Percentiles rank a stretch among this genome's conserved stretches.
phyloP scores from a whole-genome alignment of 176 grass and related monocot genomes.

The Eremochloa ophiuroides region DNA sequence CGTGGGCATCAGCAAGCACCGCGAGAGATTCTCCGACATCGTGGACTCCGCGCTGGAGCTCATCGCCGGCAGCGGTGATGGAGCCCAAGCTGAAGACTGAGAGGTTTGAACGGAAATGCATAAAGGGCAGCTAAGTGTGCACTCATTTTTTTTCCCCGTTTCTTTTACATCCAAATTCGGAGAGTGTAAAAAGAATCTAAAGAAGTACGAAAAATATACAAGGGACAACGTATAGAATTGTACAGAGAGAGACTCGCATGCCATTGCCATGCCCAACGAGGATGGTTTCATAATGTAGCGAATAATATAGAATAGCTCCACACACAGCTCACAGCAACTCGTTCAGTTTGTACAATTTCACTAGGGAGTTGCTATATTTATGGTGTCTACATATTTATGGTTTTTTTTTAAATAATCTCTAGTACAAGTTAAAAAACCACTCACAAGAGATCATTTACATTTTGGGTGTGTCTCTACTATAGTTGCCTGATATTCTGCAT shows the following conservation, averaged over 20 bases:
- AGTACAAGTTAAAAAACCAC: neutral
- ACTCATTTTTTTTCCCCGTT: neutral
- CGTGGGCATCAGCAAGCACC: slow-evolving; percentile 51
- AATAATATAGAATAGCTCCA: neutral
- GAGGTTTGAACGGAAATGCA: neutral
- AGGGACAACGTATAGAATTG: neutral
- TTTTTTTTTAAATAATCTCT: neutral
- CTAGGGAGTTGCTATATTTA: neutral
- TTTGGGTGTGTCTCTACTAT: no score
- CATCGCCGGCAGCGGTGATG: slow-evolving; percentile 5
- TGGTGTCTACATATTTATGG: neutral
- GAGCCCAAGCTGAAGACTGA: neutral
- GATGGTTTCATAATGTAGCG: neutral
- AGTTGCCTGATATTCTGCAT: no score
- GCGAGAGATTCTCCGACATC: slow-evolving; percentile 31
- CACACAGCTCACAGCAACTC: neutral
- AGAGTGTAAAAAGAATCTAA: neutral
- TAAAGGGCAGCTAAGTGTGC: neutral
- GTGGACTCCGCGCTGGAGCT: slow-evolving; percentile 47
- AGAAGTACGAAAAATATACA: neutral
- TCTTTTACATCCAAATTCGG: neutral
- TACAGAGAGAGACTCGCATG: neutral
- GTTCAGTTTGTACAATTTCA: neutral
- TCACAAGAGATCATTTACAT: neutral
- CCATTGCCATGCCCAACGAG: neutral